A percentile compares a stretch with the other conserved stretches of the same genome.
Conservation (phyloP, 129 eudicot genomes). For the Heracleum sosnowskyi region DNA sequence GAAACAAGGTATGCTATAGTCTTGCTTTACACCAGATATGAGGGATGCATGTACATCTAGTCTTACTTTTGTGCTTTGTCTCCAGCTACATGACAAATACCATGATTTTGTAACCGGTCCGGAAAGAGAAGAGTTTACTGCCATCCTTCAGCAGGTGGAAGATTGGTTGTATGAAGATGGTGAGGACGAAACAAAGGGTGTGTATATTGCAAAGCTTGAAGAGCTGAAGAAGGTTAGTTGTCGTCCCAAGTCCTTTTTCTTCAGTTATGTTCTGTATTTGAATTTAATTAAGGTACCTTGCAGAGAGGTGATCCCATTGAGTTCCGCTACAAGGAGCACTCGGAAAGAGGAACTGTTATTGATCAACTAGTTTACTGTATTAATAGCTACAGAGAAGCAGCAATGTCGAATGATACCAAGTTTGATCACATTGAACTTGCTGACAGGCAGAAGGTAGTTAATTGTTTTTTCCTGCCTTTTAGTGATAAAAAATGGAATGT, state of each 20-base stretch:
- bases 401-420: conserved; percentile 57
- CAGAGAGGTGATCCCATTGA: conserved; percentile 91
- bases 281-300: conserved; percentile 7
- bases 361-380: conserved; percentile 44
- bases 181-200: conserved; percentile 91
- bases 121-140: conserved; percentile 57
- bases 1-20: conserved; percentile 61
- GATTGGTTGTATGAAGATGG: conserved; percentile 99
- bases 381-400: conserved; percentile 68
- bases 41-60: background rate
- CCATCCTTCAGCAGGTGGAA: conserved; percentile 75
- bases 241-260: background rate
- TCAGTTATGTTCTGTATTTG: background rate
- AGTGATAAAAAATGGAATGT: background rate
- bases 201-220: conserved; percentile 73
- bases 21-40: background rate
- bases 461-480: background rate
- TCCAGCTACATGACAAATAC: conserved; percentile 68
- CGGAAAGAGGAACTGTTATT: conserved; percentile 48
- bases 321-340: conserved; percentile 66
- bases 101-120: conserved; percentile 64
- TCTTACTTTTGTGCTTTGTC: conserved; percentile 1
- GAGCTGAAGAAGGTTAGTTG: conserved; percentile 73
- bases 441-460: conserved; percentile 69
- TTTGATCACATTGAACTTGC: conserved; percentile 82